Evolutionary conservation across 768 basidiomycete species (phyloP).

Genomic region (Lactifluus pinguis): DNA sequence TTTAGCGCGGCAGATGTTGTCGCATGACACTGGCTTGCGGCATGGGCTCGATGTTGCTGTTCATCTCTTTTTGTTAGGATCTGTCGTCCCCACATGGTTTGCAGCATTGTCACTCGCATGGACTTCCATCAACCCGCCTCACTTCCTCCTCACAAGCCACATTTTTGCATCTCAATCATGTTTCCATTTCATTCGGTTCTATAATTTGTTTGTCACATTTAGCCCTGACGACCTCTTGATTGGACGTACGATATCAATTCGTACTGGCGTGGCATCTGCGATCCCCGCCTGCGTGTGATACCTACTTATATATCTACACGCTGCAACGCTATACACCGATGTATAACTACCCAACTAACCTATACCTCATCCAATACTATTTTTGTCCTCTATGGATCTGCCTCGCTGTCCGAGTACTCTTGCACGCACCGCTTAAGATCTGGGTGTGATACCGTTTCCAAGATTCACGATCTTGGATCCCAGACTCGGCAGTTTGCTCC

Average conservation of each 20-base stretch:
- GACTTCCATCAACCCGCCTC: background rate
- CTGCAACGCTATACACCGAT: constrained; percentile 12
- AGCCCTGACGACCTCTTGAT: constrained; percentile 8
- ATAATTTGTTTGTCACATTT: constrained; percentile 17
- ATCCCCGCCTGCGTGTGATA: constrained; percentile 11
- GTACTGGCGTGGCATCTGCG: constrained; percentile 15
- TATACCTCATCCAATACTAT: constrained; percentile 16
- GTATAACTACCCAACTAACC: constrained; percentile 17
- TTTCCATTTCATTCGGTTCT: constrained; percentile 8
- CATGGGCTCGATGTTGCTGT: constrained; percentile 8
- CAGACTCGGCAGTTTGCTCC: constrained; percentile 35
- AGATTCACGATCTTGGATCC: constrained; percentile 92
- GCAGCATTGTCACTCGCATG: constrained; percentile 4
- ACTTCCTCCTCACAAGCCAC: background rate
- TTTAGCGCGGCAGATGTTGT: constrained; percentile 83
- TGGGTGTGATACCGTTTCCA: constrained; percentile 96
- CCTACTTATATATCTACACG: constrained; percentile 16
- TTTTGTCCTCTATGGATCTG: background rate
- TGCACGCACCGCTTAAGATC: constrained; percentile 85
- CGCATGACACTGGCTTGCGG: constrained; percentile 35
- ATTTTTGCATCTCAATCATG: constrained; percentile 5
- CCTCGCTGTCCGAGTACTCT: constrained; percentile 51
- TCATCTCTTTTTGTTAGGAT: constrained; percentile 8
- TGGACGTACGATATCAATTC: constrained; percentile 5
- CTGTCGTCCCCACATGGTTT: background rate